These are phyloP conservation scores for Trypanosoma congolense DNA, from an alignment of 208 protist species.

Conservation along the genomic window DNA sequence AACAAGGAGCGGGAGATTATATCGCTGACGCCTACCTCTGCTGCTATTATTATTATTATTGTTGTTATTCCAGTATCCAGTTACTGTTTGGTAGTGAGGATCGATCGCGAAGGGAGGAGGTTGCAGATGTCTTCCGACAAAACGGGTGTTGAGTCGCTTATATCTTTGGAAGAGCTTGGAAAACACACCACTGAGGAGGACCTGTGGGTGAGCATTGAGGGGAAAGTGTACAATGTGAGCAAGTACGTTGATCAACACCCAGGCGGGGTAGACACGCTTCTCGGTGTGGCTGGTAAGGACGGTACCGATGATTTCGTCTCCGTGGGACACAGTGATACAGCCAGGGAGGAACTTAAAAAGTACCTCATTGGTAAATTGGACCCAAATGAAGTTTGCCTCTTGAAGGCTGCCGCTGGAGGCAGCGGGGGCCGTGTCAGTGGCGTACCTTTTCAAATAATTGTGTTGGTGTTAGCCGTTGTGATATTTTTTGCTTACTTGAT, in stretches of 20 bases:
- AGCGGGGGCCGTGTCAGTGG: too few species aligned
- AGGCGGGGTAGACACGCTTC: conserved; percentile 83
- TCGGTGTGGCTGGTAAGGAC: conserved; percentile 79
- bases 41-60: too few species aligned
- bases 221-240: conserved; percentile 85
- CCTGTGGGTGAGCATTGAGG: conserved; percentile 81
- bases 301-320: conserved; percentile 79
- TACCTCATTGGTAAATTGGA: conserved; percentile 79
- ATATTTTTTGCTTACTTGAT: too few species aligned
- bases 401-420: conserved; percentile 27
- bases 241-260: conserved; percentile 86
- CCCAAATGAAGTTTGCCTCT: conserved; percentile 36
- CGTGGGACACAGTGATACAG: conserved; percentile 68
- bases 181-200: conserved; percentile 62
- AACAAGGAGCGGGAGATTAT: too few species aligned
- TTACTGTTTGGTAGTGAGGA: too few species aligned
- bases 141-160: conserved; percentile 16
- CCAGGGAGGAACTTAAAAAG: conserved; percentile 56
- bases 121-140: too few species aligned
- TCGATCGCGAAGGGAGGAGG: too few species aligned
- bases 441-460: conserved; percentile 22
- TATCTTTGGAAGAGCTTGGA: conserved; percentile 51
- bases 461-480: conserved; percentile 27
- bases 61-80: too few species aligned
- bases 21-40: too few species aligned